Percentiles rank a stretch among this genome's conserved stretches.
These are phyloP conservation scores for Allium cepa DNA, from an alignment of 106 monocot genomes.

Conservation along the genomic window DNA sequence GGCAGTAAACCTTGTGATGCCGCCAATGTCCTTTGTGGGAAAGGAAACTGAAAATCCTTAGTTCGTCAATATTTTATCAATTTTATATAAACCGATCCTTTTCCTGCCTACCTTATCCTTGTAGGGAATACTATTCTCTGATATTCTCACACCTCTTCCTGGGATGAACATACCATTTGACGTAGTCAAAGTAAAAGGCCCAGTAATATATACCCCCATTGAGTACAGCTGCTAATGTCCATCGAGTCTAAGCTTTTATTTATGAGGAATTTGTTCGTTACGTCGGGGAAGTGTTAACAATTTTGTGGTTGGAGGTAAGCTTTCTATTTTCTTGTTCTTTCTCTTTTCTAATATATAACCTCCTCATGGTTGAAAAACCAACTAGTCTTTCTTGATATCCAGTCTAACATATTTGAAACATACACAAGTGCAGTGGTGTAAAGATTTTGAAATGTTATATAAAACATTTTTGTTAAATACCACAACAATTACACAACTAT, in stretches of 20 bases:
- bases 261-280: conserved; percentile 83
- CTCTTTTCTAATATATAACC: no score
- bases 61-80: no score
- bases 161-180: conserved; percentile 99
- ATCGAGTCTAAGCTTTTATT: conserved; percentile 69
- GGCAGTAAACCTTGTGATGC: no score
- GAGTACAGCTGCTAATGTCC: conserved; percentile 62
- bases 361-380: no score
- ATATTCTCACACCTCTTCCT: conserved; percentile 87
- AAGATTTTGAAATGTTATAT: no score
- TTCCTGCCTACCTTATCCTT: conserved; percentile 16
- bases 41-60: no score
- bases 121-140: conserved; percentile 93
- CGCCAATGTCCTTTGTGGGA: no score
- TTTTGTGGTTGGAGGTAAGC: conserved; percentile 59
- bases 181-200: conserved; percentile 95
- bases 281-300: conserved; percentile 77
- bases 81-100: neutral
- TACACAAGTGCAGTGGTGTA: no score
- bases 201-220: conserved; percentile 76
- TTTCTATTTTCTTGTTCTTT: neutral
- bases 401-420: no score
- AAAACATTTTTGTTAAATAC: no score
- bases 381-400: no score
- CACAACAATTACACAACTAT: no score